Base-by-base conservation (phyloP, 164 flowering plant species). In the Taxillus chinensis region DNA sequence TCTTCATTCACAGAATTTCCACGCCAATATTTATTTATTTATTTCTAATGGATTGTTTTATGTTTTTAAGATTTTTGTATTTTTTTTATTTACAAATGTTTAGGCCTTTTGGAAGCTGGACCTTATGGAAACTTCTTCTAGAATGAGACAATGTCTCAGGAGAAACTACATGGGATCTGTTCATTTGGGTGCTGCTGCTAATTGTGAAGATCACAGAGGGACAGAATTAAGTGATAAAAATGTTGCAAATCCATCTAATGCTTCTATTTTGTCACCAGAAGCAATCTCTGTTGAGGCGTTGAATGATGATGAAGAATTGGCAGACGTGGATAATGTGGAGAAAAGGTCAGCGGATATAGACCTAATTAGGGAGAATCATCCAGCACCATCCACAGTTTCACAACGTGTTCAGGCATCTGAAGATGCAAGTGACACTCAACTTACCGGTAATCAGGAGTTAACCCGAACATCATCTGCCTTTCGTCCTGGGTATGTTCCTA, bases 21-120 rank as follows among this genome's bases (percentile, higher is more conserved):
- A 27, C 27, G 27, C 27, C 27, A 27, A 43, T 9, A 43, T 12
- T 49, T 12, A 5, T 49, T 49, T 49, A 12, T 49, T 49, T 49
- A 49, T 51, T 54, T 58, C 51, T 15, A 42, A 52, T 41, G 8
- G 4, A 9, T 43, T 43, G 7, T 6, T 6, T 43, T 43, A 6
- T 6, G 46, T 0, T 43, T 43, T 43, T 43, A 43, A 9, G 7
- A 43, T 6, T 43, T 43, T 43, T 43, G 1, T 43, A n/a, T 6
- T 6, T 3, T 5, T 37, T 45, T 61, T 15, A 42, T 37, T 56
- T 57, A 27, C 59, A 41, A 39, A 17, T 58, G 16, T 68, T 56
- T 77, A 89, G 99, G 79, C 84, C 39, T 95, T 87, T 74, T 95
- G 98, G 96, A 91, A 87, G 85, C 85, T 95, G 61, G 98, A 95